These are phyloP conservation scores for Botrytis byssoidea DNA, from an alignment of 2,329 filamentous ascomycete species.

Conservation along the genomic window DNA sequence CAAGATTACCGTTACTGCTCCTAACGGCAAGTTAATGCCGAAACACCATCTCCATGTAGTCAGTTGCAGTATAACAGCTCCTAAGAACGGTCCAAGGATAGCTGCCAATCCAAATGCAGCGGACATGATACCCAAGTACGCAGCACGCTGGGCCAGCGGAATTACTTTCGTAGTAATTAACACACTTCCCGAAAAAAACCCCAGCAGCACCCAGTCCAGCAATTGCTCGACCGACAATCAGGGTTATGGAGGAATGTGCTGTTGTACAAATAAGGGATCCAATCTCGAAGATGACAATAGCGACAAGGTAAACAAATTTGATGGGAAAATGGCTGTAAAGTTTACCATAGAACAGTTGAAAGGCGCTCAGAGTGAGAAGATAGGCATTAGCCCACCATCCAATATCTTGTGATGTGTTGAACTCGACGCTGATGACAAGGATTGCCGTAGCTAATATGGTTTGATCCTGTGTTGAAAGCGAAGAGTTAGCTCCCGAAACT, in stretches of 20 bases:
- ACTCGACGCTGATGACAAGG: conserved; percentile 14
- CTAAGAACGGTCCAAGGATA: conserved; percentile 17
- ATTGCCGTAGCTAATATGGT: conserved; percentile 15
- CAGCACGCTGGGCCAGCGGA: conserved; percentile 12
- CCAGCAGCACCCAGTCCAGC: conserved; percentile 2
- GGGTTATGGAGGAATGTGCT: background rate
- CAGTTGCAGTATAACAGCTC: conserved; percentile 1
- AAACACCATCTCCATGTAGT: conserved; percentile 16
- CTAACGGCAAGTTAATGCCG: conserved; percentile 15
- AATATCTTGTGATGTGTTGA: conserved; percentile 5
- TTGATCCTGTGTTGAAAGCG: background rate
- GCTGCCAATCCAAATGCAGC: conserved; percentile 13
- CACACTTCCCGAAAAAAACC: background rate
- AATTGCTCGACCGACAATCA: conserved; percentile 16
- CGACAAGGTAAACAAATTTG: conserved; percentile 6
- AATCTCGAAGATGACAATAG: conserved; percentile 6
- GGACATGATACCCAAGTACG: conserved; percentile 9
- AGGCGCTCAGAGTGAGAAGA: background rate
- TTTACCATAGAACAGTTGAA: conserved; percentile 9
- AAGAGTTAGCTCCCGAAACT: background rate
- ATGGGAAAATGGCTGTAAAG: conserved; percentile 13
- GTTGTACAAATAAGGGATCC: conserved; percentile 7
- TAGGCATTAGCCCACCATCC: conserved; percentile 11
- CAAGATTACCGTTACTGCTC: background rate
- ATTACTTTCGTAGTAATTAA: conserved; percentile 7